A percentile compares a stretch with the other conserved stretches of the same genome.
Evolutionary conservation across 371 early-diverging fungal species (phyloP).

Genomic region (Mortierella sp.): DNA sequence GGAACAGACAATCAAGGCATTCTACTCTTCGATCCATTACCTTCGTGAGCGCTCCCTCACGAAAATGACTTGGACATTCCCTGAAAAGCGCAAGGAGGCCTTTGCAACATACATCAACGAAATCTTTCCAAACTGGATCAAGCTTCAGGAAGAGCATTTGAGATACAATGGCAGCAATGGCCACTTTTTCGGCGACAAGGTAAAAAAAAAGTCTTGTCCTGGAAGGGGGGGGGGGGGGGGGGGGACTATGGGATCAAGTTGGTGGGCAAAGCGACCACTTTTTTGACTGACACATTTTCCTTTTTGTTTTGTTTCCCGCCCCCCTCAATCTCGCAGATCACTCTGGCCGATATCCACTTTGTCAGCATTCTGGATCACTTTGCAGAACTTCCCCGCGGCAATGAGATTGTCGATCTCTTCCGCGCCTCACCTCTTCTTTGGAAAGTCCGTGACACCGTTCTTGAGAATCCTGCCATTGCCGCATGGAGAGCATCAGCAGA

Average conservation of each 20-base stretch:
- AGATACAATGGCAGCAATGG: conserved; percentile 21
- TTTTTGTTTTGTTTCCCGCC: not conserved
- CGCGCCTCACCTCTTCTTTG: conserved; percentile 17
- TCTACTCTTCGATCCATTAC: conserved; percentile 21
- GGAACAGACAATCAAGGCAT: conserved; percentile 17
- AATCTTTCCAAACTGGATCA: conserved; percentile 16
- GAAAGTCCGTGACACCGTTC: conserved; percentile 24
- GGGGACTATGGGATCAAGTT: too few species aligned
- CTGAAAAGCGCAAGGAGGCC: conserved; percentile 17
- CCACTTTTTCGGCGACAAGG: conserved; percentile 28
- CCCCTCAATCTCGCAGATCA: conserved; percentile 1
- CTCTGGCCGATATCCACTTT: conserved; percentile 28
- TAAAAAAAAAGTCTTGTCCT: not conserved
- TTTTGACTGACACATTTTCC: too few species aligned
- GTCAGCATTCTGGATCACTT: conserved; percentile 24
- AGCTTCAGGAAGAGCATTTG: conserved; percentile 18
- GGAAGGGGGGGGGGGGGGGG: too few species aligned
- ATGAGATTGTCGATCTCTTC: conserved; percentile 17
- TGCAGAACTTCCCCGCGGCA: conserved; percentile 17
- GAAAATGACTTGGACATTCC: conserved; percentile 18
- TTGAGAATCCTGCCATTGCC: conserved; percentile 11
- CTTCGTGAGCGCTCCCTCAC: conserved; percentile 7
- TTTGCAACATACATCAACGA: conserved; percentile 5
- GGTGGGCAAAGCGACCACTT: too few species aligned
- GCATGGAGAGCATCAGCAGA: conserved; percentile 13